Base-by-base conservation (phyloP, 805 yeast species). In the Isabelozyma gotoi region DNA sequence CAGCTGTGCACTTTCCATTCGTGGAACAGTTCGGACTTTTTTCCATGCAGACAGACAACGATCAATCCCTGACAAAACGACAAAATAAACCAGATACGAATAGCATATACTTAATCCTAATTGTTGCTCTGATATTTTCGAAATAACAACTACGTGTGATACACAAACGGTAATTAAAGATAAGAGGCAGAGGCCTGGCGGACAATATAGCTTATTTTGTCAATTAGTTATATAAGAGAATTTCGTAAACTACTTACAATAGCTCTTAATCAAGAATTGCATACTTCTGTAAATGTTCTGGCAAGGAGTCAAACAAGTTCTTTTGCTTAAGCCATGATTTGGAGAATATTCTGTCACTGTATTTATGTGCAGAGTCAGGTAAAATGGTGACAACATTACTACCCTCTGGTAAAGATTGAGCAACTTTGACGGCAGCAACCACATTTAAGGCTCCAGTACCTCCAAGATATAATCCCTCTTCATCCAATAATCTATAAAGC, bases 391-490 rank as follows among this genome's bases (percentile, higher is more conserved):
- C 97, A 19, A 91, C 85, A 48, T 88, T 90, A 8, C 86, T 70
- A 21, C 82, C 81, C 53, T 86, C 89, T 2, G 96, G 96, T 41
- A 89, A 74, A 5, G 68, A 59, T 63, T 81, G 65, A 2, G 97
- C 96, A 15, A 88, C 82, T 58, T 81, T 79, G 36, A 76, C 73
- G 12, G 97, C 97, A 21, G 96, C 97, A 36, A 81, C 95, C 36
- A 90, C 97, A 57, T 91, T 91, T 57, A 91, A 73, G 12, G 94
- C 94, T 36, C 91, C 83, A 2, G 97, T 89, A 38, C 96, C 96
- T 17, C 97, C 97, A 4, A 90, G 73, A 56, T 82, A 91, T 38
- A 91, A 72, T 3, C 97, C 97, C 63, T 91, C 97, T 57, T 88
- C 95, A 54, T 90, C 90, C 51, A 91, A 71, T 38, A 91, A 71